Percentiles rank a stretch among this genome's conserved stretches.
These are phyloP conservation scores for Trichoderma pleuroti DNA, from an alignment of 2,329 filamentous ascomycete genomes.

Conservation along the genomic window DNA sequence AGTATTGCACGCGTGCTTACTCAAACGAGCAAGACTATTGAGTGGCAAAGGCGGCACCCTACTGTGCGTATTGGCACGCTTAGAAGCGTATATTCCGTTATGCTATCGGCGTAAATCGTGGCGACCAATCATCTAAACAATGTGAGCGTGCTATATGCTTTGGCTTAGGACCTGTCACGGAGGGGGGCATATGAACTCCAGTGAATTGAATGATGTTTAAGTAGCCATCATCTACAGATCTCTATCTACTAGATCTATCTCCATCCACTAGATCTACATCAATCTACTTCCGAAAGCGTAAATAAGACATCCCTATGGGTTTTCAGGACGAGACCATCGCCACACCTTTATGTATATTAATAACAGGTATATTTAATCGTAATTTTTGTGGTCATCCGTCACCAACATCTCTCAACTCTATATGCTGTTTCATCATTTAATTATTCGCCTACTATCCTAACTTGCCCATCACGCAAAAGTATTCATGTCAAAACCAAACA, in stretches of 20 bases:
- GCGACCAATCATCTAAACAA: no score
- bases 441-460: not conserved
- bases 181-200: no score
- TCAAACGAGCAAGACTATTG: not conserved
- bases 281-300: not conserved
- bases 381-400: not conserved
- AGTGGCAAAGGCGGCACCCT: not conserved
- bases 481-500: constrained; percentile 17
- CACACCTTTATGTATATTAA: not conserved
- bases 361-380: not conserved
- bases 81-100: not conserved
- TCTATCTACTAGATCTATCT: no score
- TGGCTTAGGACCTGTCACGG: no score
- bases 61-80: not conserved
- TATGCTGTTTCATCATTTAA: not conserved
- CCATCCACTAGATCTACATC: no score
- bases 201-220: no score
- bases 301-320: not conserved
- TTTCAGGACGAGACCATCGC: not conserved
- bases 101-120: not conserved
- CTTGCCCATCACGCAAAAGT: not conserved
- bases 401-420: not conserved
- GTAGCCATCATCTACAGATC: no score
- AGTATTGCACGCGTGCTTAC: not conserved
- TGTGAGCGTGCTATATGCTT: no score